Evolutionary conservation across 345 rosid genomes (phyloP).

Genomic region (Corchorus capsularis): DNA sequence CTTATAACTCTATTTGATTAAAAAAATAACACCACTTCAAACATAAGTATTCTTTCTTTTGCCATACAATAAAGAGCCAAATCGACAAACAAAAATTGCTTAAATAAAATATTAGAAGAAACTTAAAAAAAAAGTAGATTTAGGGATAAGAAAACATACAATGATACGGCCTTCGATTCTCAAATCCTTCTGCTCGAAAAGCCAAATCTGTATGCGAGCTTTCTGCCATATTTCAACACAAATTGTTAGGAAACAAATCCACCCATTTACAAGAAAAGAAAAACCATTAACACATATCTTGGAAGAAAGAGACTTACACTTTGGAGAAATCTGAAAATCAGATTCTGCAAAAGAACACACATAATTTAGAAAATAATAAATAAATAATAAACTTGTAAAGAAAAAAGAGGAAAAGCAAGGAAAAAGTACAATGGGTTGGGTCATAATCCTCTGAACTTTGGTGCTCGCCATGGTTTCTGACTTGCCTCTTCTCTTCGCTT

Average conservation of each 20-base stretch:
- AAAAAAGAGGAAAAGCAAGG: not conserved
- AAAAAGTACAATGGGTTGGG: constrained; percentile 66
- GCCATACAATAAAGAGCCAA: too few relatives aligned
- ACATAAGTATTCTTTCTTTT: too few relatives aligned
- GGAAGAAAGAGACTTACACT: constrained; percentile 53
- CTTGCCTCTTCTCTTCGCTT: too few relatives aligned
- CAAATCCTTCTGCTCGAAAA: constrained; percentile 92
- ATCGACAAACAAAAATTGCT: too few relatives aligned
- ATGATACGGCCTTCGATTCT: constrained; percentile 73
- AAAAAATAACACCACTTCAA: too few relatives aligned
- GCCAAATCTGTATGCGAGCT: constrained; percentile 98
- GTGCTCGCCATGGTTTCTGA: constrained; percentile 72
- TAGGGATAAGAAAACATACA: not conserved
- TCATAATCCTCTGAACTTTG: constrained; percentile 84
- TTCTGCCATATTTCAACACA: constrained; percentile 43
- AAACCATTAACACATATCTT: not conserved
- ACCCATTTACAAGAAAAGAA: not conserved
- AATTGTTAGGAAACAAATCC: not conserved
- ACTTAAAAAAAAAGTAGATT: too few relatives aligned
- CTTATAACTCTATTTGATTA: too few relatives aligned
- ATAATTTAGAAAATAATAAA: not conserved
- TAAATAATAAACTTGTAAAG: not conserved
- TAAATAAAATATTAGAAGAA: too few relatives aligned
- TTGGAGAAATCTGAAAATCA: constrained; percentile 94
- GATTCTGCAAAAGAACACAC: constrained; percentile 45